These are phyloP conservation scores for Penicillium psychrosexuale DNA, from an alignment of 2,329 filamentous ascomycete species.

Conservation along the genomic window DNA sequence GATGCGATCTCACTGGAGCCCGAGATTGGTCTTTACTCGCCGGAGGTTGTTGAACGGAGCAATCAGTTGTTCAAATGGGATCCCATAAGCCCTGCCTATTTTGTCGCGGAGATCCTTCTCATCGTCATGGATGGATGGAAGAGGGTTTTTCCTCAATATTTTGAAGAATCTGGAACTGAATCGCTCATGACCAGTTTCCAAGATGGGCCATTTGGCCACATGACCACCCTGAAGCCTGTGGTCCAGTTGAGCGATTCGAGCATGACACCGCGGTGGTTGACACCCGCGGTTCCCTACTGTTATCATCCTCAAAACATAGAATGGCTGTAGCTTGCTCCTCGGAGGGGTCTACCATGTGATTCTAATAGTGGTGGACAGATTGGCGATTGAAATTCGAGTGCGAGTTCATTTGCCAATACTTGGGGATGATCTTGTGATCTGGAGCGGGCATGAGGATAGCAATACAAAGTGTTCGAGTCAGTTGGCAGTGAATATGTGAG, in stretches of 20 bases:
- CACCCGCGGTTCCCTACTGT: slow-evolving; percentile 16
- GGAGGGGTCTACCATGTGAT: slow-evolving; percentile 1
- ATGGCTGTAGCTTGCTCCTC: slow-evolving; percentile 2
- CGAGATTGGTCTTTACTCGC: slow-evolving; percentile 34
- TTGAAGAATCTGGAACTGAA: not conserved
- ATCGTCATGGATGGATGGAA: slow-evolving; percentile 27
- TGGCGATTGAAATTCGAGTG: not conserved
- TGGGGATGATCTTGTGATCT: not conserved
- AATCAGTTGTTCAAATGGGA: slow-evolving; percentile 9
- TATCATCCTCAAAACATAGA: slow-evolving; percentile 2
- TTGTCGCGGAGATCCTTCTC: slow-evolving; percentile 25
- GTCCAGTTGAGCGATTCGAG: slow-evolving; percentile 8
- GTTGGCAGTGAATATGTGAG: not conserved
- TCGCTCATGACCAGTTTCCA: slow-evolving; percentile 10
- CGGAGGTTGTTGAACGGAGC: slow-evolving; percentile 18
- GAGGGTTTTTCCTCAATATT: slow-evolving; percentile 14
- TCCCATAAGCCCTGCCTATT: slow-evolving; percentile 15
- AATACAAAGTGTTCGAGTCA: too few relatives aligned
- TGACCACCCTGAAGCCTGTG: slow-evolving; percentile 18
- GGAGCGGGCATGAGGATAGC: too few relatives aligned
- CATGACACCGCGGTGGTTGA: slow-evolving; percentile 14
- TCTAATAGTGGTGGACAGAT: not conserved
- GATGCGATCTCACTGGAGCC: slow-evolving; percentile 30
- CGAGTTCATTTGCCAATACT: not conserved
- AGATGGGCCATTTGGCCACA: slow-evolving; percentile 9